Base-by-base conservation (phyloP, 202 grass and related monocot genomes). In the Panicum virgatum region DNA sequence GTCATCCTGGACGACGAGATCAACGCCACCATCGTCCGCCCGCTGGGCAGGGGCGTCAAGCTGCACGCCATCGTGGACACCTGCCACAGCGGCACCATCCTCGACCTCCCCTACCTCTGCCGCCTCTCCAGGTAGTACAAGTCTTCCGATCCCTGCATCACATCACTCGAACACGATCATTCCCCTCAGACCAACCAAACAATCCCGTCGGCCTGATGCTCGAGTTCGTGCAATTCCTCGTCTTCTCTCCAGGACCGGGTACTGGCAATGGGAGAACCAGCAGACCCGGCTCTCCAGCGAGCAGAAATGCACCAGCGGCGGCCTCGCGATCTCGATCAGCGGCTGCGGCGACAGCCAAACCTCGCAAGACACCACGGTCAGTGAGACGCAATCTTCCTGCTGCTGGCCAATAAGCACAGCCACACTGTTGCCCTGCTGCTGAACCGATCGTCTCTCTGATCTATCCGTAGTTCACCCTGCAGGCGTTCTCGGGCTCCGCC, bases 21-120 rank as follows among this genome's bases (percentile, higher is more conserved):
- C 86, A 98, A 94, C 67, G 72, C 53, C 20, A 86, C 62, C 50
- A 85, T 98, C 29, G 95, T 98, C 70, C 88, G 84, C 2, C 92
- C 95, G 1, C 86, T 98, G 26, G 86, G 80, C 45, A 34, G 9
- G 7, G 90, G 84, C 52, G 92, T 77, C 18, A 93, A 86, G 89
- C 92, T 94, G 64, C 92, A 94, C 62, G 95, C 95, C 66, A 52
- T 94, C 85, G 62, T 98, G 9, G 95, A 98, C 81, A 75, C 95
- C 64, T 94, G 95, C 80, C 95, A 97, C 66, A 97, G 95, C 66
- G 92, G 94, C 76, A 97, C 94, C 59, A 64, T 94, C 77, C 92
- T 97, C 6, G 95, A 97, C 44, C 92, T 94, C 34, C 86, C 95
- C 23, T 98, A 57, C 85, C 90, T 94, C 65, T 98, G 95, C 46